Percentiles rank a stretch among this genome's conserved stretches.
Evolutionary conservation across 108 stramenopile species (phyloP).

Genomic region (Schizochytrium sp.): DNA sequence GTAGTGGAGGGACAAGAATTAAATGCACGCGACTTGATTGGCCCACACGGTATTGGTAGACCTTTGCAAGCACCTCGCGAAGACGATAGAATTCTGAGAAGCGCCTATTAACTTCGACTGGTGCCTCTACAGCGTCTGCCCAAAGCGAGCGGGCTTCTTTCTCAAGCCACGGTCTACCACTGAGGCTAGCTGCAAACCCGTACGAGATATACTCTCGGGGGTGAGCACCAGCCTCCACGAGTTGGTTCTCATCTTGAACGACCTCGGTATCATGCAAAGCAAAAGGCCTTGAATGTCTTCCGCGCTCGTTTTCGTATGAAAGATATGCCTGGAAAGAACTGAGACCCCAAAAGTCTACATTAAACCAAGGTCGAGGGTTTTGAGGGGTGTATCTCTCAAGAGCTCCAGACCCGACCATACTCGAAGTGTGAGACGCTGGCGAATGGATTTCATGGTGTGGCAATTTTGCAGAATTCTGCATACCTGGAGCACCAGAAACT

Average conservation of each 20-base stretch:
- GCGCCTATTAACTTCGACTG: constrained; percentile 25
- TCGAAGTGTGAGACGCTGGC: neutral
- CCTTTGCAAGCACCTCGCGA: neutral
- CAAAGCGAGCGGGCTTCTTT: constrained; percentile 28
- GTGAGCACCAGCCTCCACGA: constrained; percentile 41
- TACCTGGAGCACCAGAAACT: no score
- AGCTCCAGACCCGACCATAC: neutral
- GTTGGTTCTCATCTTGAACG: neutral
- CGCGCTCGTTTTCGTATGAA: constrained; percentile 23
- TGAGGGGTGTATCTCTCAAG: neutral
- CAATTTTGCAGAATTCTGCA: no score
- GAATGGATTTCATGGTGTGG: neutral
- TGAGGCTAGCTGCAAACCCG: neutral
- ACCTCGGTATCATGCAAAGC: neutral
- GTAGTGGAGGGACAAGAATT: constrained; percentile 41
- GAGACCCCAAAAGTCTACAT: constrained; percentile 37
- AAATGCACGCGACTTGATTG: constrained; percentile 30
- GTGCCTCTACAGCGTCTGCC: constrained; percentile 49
- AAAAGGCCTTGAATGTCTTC: neutral
- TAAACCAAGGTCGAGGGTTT: neutral
- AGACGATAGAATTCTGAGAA: constrained; percentile 35
- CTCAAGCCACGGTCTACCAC: neutral
- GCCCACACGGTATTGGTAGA: constrained; percentile 19
- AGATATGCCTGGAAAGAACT: neutral
- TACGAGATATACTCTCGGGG: constrained; percentile 46